Conservation (phyloP, 31 red algal genomes). For the Odonthalia washingtoniensis region DNA sequence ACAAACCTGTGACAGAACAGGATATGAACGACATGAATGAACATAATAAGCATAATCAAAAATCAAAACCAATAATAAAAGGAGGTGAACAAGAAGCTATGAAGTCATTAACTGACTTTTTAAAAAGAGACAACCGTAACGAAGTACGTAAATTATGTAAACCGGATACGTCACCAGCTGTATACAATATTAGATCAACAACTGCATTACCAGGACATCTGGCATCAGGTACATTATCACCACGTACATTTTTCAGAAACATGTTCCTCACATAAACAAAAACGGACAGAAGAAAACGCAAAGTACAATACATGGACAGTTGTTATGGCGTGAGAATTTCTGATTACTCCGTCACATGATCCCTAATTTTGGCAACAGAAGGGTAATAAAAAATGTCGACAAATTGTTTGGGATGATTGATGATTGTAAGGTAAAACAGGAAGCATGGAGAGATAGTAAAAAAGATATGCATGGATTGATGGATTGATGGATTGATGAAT, state of each 20-base stretch:
- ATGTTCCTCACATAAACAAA: slow-evolving; percentile 46
- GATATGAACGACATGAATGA: no score
- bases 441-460: slow-evolving; percentile 70
- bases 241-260: slow-evolving; percentile 48
- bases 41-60: no score
- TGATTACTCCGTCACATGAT: slow-evolving; percentile 54
- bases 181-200: slow-evolving; percentile 20
- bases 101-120: no score
- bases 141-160: not conserved
- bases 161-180: not conserved
- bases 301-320: slow-evolving; percentile 82
- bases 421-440: slow-evolving; percentile 30
- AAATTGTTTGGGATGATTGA: slow-evolving; percentile 89
- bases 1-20: no score
- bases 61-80: no score
- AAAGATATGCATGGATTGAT: slow-evolving; percentile 89
- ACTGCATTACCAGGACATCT: slow-evolving; percentile 90
- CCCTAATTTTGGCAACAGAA: slow-evolving; percentile 76
- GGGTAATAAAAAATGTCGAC: slow-evolving; percentile 81
- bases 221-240: slow-evolving; percentile 68
- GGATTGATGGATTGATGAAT: slow-evolving; percentile 90
- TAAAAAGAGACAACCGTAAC: not conserved
- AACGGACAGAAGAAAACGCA: slow-evolving; percentile 37
- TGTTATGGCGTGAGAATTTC: slow-evolving; percentile 92
- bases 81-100: no score